Percentiles rank a stretch among this genome's conserved stretches.
Evolutionary conservation across 306 rosid species (phyloP).

Genomic region (Sindora glabra): DNA sequence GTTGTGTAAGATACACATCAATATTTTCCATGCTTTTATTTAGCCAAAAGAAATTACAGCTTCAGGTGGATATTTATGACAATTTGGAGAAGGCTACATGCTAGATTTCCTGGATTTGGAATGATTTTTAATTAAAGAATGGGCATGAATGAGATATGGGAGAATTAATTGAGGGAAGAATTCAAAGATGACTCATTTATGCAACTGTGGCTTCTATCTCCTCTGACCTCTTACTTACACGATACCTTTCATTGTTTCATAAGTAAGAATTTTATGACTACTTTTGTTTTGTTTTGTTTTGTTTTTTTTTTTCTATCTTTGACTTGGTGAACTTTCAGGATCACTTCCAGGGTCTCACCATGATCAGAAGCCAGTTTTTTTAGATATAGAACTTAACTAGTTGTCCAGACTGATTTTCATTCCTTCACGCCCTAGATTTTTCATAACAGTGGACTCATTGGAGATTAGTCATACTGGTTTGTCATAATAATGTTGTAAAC

Average conservation of each 20-base stretch:
- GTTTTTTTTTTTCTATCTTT: background rate
- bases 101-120: conserved; percentile 6
- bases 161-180: conserved; percentile 13
- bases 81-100: background rate
- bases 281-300: background rate
- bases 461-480: background rate
- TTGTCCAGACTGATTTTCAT: background rate
- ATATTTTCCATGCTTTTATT: background rate
- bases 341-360: conserved; percentile 4
- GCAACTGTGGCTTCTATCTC: conserved; percentile 1
- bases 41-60: conserved; percentile 5
- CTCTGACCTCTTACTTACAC: background rate
- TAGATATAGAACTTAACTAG: background rate
- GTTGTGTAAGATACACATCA: no score
- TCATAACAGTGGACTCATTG: background rate
- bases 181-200: background rate
- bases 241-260: background rate
- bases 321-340: background rate
- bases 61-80: conserved; percentile 1
- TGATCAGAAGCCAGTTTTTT: background rate
- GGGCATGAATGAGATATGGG: background rate
- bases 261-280: background rate
- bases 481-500: background rate
- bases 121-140: conserved; percentile 7
- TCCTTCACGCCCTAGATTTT: background rate